Percentiles rank a stretch among this genome's conserved stretches.
These are phyloP conservation scores for Cladosporium sp. DNA, from an alignment of 2,329 filamentous ascomycete species.

Conservation along the genomic window DNA sequence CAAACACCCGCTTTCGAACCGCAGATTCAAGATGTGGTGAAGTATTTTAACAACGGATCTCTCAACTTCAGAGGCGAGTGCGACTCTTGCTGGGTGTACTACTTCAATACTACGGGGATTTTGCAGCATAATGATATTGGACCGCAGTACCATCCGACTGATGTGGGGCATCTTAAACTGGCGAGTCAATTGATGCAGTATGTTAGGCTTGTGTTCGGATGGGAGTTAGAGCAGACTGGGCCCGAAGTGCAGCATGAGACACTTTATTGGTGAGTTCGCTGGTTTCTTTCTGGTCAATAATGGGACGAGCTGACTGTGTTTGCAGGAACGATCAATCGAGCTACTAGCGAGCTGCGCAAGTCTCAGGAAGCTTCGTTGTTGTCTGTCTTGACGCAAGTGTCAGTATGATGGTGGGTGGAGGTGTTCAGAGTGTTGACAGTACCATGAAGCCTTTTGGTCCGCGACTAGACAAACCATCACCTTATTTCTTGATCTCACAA, in stretches of 20 bases:
- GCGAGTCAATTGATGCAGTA: constrained; percentile 57
- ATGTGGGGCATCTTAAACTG: constrained; percentile 58
- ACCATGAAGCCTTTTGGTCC: too few relatives aligned
- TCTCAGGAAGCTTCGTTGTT: too few relatives aligned
- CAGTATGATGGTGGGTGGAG: too few relatives aligned
- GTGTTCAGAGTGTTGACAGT: too few relatives aligned
- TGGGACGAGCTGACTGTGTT: neutral
- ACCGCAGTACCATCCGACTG: constrained; percentile 57
- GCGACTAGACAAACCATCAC: too few relatives aligned
- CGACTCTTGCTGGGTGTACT: constrained; percentile 50
- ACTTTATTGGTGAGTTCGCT: constrained; percentile 12
- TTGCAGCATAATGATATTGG: constrained; percentile 60
- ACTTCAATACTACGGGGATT: constrained; percentile 59
- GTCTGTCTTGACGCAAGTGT: too few relatives aligned
- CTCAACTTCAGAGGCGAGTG: constrained; percentile 21
- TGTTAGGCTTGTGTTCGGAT: constrained; percentile 53
- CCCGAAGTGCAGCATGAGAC: constrained; percentile 46
- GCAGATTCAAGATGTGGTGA: neutral
- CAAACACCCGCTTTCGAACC: constrained; percentile 36
- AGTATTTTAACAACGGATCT: neutral
- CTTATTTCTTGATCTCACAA: too few relatives aligned
- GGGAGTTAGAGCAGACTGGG: constrained; percentile 53
- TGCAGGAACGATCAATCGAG: neutral
- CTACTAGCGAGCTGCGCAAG: neutral
- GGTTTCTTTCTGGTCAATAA: neutral